Evolutionary conservation across 345 rosid species (phyloP).

Genomic region (Camelina sativa): DNA sequence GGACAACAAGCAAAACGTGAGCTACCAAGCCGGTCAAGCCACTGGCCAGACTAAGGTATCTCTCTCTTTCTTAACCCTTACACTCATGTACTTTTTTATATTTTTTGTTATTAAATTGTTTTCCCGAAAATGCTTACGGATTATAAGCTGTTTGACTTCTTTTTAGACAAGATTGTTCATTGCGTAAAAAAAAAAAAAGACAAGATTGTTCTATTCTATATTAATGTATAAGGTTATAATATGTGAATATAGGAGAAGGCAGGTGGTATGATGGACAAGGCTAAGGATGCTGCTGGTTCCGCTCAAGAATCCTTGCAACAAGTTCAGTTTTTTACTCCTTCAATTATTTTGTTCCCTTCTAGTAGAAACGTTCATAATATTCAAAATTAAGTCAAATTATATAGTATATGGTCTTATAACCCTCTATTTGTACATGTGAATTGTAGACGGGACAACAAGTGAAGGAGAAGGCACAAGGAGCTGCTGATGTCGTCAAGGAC

Average conservation of each 20-base stretch:
- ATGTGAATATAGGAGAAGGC: conserved; percentile 60
- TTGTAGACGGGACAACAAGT: conserved; percentile 64
- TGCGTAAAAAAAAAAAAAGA: neutral
- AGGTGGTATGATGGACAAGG: conserved; percentile 59
- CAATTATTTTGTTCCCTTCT: neutral
- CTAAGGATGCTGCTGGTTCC: conserved; percentile 61
- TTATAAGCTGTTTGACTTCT: neutral
- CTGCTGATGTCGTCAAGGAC: conserved; percentile 70
- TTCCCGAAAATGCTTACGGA: neutral
- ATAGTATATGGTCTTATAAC: neutral
- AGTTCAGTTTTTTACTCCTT: conserved; percentile 35
- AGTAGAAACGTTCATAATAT: neutral
- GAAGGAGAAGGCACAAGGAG: conserved; percentile 65
- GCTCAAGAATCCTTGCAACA: conserved; percentile 65
- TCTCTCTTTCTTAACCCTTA: neutral
- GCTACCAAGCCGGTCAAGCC: conserved; percentile 62
- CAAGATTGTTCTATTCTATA: neutral
- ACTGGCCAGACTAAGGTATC: conserved; percentile 62
- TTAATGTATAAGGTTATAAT: neutral
- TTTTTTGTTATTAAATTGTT: neutral
- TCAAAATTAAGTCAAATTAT: neutral
- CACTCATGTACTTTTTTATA: no score
- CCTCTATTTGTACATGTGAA: neutral
- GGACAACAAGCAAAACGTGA: conserved; percentile 53
- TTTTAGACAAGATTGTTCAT: neutral